Evolutionary conservation across 805 yeast genomes (phyloP).

Genomic region (Wickerhamiella australiensis): DNA sequence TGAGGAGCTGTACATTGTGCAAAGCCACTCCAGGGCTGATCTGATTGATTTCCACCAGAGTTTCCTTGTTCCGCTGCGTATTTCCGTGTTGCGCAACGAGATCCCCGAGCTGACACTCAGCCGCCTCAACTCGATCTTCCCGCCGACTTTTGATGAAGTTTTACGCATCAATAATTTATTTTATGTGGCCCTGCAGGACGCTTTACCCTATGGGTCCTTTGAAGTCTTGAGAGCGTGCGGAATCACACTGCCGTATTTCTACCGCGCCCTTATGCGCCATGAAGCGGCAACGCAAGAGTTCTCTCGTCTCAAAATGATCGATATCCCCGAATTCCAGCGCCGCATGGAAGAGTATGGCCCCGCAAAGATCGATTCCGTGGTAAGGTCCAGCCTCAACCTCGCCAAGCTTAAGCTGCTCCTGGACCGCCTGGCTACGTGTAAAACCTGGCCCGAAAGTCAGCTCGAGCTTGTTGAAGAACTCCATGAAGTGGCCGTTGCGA

Average conservation of each 20-base stretch:
- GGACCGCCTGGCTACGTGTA: constrained; percentile 43
- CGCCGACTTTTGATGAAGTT: constrained; percentile 92
- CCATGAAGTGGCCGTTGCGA: constrained; percentile 44
- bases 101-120: constrained; percentile 45
- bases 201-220: constrained; percentile 54
- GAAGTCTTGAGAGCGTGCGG: constrained; percentile 76
- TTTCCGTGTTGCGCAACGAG: constrained; percentile 46
- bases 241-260: constrained; percentile 74
- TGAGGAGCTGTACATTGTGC: constrained; percentile 55
- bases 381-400: constrained; percentile 60
- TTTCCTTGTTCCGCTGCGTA: constrained; percentile 65
- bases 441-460: constrained; percentile 33
- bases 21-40: constrained; percentile 59
- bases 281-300: constrained; percentile 80
- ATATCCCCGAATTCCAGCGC: constrained; percentile 31
- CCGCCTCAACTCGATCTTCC: constrained; percentile 66
- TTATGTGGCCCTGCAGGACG: constrained; percentile 57
- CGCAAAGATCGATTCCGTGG: constrained; percentile 45
- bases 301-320: constrained; percentile 34
- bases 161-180: constrained; percentile 80
- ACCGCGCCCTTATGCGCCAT: constrained; percentile 84
- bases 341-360: constrained; percentile 32
- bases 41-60: constrained; percentile 67
- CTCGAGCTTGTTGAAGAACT: constrained; percentile 30
- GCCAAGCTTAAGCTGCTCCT: constrained; percentile 58